Base-by-base conservation (phyloP, 768 basidiomycete genomes). In the Ramaria rubella region DNA sequence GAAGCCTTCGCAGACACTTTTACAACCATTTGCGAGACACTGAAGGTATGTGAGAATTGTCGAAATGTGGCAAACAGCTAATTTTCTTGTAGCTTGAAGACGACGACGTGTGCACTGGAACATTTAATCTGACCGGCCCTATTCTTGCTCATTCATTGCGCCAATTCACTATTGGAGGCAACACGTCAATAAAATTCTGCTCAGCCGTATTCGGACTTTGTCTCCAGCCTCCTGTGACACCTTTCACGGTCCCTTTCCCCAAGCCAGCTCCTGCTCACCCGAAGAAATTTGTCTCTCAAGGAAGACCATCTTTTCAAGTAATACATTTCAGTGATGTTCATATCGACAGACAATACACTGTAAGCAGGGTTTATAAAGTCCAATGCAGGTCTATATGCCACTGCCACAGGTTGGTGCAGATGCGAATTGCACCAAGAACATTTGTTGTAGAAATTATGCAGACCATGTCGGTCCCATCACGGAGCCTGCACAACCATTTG, bases 241-340 rank as follows among this genome's bases (percentile, higher is more conserved):
- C 62, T 14, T 78, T 70, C 64, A 71, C 62, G 1, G 72, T 82
- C 14, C 70, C 74, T 5, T 74, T 82, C 57, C 76, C 80, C 2
- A 74, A 74, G 44, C 49, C 73, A 2, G 63, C 71, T 7, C 76
- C 79, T 1, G 53, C 64, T 1, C 65, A 67, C 14, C 72, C 73
- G 5, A 70, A 69, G 45, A 58, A 57, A 1, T 73, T 71, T 57
- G 60, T 54, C 4, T 75, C 75, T 3, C 65, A 63, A 1, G 75
- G 78, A 5, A 71, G 69, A 48, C 23, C 68, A 21, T 77, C 81
- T 1, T 76, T 83, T 63, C 74, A 80, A 59, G 79, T 83, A 6
- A 75, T 76, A 0, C 83, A 85, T 63, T 77, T 85, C 64, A 81
- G 79, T 61, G 83, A 84, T 63, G 77, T 78, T 4, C 83, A 85